Percentiles rank a stretch among this genome's conserved stretches.
phyloP scores from a whole-genome alignment of 164 flowering plant genomes.

The Chimonanthus praecox region DNA sequence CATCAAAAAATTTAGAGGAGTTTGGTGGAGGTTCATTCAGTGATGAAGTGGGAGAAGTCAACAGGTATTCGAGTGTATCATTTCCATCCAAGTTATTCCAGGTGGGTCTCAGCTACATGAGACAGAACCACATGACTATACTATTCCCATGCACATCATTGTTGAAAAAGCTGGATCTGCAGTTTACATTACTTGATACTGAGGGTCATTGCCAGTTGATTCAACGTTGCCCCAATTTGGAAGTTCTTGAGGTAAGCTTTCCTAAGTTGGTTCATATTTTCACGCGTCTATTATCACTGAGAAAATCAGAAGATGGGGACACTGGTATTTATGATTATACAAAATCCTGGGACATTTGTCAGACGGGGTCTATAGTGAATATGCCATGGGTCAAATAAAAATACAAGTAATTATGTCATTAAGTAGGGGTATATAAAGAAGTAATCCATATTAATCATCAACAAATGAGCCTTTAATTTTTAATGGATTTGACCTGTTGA shows the following conservation, averaged over 20 bases:
- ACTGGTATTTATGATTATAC: too few relatives aligned
- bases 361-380: background rate
- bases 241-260: constrained; percentile 84
- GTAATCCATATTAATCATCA: too few relatives aligned
- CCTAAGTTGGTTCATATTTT: background rate
- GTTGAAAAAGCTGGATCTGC: constrained; percentile 81
- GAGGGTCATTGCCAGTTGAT: constrained; percentile 77
- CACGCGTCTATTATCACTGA: too few relatives aligned
- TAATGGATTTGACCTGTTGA: too few relatives aligned
- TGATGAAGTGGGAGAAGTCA: constrained; percentile 35
- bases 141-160: constrained; percentile 55
- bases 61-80: constrained; percentile 30
- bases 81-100: constrained; percentile 58
- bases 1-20: constrained; percentile 65
- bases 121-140: constrained; percentile 55
- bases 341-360: background rate
- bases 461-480: too few relatives aligned
- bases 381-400: too few relatives aligned
- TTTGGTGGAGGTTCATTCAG: constrained; percentile 79
- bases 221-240: constrained; percentile 82
- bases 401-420: too few relatives aligned
- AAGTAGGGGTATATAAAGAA: too few relatives aligned
- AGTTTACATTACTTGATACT: constrained; percentile 68
- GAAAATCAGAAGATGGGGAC: too few relatives aligned
- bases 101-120: constrained; percentile 66